Conservation (phyloP, 352 stramenopile genomes). For the Phytophthora ohioensis region DNA sequence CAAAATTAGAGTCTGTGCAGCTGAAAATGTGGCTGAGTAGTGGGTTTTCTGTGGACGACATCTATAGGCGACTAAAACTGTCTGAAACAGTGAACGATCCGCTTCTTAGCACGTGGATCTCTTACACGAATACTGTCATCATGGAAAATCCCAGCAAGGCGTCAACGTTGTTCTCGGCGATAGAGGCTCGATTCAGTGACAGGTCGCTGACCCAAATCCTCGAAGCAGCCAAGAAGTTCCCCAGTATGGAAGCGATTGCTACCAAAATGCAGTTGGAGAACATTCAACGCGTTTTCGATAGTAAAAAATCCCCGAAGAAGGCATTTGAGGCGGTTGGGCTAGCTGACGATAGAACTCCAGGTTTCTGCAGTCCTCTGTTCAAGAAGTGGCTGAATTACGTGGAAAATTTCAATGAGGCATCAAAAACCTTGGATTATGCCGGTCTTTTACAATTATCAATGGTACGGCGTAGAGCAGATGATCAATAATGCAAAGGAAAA, state of each 20-base stretch:
- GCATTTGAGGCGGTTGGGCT: neutral
- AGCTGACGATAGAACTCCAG: neutral
- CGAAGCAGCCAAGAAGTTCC: neutral
- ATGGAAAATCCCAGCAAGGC: neutral
- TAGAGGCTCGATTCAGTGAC: neutral
- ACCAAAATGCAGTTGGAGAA: conserved; percentile 3
- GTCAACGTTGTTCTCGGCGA: neutral
- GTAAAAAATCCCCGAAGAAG: neutral
- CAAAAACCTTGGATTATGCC: neutral
- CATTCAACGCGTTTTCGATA: neutral
- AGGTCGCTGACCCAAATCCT: neutral
- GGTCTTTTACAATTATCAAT: neutral
- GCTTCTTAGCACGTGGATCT: neutral
- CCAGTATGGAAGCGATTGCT: neutral
- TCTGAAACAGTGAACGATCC: neutral
- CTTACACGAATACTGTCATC: neutral
- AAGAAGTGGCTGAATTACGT: neutral
- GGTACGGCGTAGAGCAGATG: neutral
- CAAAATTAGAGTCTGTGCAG: too few species aligned
- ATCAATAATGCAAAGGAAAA: neutral
- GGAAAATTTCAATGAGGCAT: neutral
- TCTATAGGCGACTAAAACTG: neutral
- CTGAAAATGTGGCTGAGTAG: too few species aligned
- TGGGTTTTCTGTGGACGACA: neutral
- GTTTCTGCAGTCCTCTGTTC: neutral